Evolutionary conservation across 257 asterid genomes (phyloP).

Genomic region (Jacaranda copaia): DNA sequence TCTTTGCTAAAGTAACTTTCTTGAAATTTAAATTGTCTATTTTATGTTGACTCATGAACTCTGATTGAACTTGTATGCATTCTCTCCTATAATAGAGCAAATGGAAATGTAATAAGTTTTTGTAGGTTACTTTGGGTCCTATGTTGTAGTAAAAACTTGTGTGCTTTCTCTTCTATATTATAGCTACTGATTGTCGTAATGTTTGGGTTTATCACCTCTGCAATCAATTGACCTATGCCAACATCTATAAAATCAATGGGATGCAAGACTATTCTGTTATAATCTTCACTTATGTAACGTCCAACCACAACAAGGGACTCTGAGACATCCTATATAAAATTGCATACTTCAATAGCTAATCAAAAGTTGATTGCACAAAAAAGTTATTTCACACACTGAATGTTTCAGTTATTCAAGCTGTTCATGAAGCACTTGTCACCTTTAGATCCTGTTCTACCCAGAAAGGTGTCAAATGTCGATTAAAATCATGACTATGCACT

Average conservation of each 20-base stretch:
- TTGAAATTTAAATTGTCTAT: slow-evolving; percentile 25
- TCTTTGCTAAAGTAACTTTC: slow-evolving; percentile 42
- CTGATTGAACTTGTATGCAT: slow-evolving; percentile 34
- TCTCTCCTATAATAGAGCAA: slow-evolving; percentile 19
- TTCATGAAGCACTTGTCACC: slow-evolving; percentile 47
- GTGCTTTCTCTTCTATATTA: no score
- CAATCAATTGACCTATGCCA: slow-evolving; percentile 87
- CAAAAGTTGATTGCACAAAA: not conserved
- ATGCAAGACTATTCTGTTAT: slow-evolving; percentile 89
- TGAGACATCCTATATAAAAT: slow-evolving; percentile 72
- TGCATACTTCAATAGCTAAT: slow-evolving; percentile 13
- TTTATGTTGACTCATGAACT: slow-evolving; percentile 22
- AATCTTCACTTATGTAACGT: slow-evolving; percentile 95
- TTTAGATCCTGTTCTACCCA: slow-evolving; percentile 97
- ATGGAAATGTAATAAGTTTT: slow-evolving; percentile 25
- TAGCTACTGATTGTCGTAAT: slow-evolving; percentile 90
- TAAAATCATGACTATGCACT: slow-evolving; percentile 96
- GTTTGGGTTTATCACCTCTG: slow-evolving; percentile 91
- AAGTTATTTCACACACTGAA: not conserved
- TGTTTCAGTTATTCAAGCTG: slow-evolving; percentile 15
- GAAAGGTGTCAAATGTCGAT: slow-evolving; percentile 90
- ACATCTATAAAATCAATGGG: slow-evolving; percentile 91
- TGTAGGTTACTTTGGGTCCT: not conserved
- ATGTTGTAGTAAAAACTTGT: no score
- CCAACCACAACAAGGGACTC: slow-evolving; percentile 92